Evolutionary conservation across 108 stramenopile species (phyloP).

Genomic region (Skeletonema tropicum): DNA sequence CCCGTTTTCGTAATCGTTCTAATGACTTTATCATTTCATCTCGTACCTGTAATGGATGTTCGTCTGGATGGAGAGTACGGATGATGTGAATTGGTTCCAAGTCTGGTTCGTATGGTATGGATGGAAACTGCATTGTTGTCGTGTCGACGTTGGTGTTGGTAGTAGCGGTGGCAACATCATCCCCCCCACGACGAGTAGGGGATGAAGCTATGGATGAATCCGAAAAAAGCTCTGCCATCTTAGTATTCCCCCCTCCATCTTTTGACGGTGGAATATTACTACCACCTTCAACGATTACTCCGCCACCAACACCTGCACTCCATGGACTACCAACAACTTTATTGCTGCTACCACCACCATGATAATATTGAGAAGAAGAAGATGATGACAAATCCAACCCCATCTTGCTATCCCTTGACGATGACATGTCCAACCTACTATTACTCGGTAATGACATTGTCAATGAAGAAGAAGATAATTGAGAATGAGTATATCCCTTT

Average conservation of each 20-base stretch:
- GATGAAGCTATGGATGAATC: slow-evolving; percentile 13
- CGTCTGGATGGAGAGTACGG: slow-evolving; percentile 47
- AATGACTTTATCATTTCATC: slow-evolving; percentile 44
- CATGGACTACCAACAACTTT: background rate
- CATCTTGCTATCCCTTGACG: slow-evolving; percentile 1
- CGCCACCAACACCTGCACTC: background rate
- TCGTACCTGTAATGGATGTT: slow-evolving; percentile 45
- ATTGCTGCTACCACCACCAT: background rate
- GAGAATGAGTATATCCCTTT: background rate
- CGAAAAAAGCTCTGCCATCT: slow-evolving; percentile 12
- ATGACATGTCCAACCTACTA: background rate
- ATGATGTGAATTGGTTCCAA: slow-evolving; percentile 48
- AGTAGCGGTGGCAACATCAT: background rate
- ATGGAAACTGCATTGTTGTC: background rate
- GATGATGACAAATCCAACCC: slow-evolving; percentile 49
- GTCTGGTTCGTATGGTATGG: slow-evolving; percentile 27
- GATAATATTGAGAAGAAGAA: slow-evolving; percentile 26
- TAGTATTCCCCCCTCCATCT: background rate
- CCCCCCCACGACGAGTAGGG: background rate
- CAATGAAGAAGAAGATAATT: background rate
- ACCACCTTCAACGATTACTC: background rate
- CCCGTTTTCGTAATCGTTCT: slow-evolving; percentile 13
- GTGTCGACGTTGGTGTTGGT: background rate
- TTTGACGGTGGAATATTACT: background rate
- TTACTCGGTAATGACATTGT: background rate